Evolutionary conservation across 176 grass and related monocot species (phyloP).

Genomic region (Alloteropsis semialata): DNA sequence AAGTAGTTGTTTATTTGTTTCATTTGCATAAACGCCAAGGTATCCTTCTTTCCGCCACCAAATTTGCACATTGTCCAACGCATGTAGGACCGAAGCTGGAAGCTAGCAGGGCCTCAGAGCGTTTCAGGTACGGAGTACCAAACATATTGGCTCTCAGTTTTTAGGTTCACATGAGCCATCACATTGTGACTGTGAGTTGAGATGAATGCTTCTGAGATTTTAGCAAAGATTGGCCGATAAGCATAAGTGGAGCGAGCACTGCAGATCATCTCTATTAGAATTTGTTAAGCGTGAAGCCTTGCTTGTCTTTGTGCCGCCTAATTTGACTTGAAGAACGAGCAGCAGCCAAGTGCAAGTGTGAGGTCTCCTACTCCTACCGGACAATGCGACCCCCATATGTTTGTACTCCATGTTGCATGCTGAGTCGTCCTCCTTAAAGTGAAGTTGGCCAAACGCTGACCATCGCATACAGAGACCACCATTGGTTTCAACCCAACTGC

Average conservation of each 20-base stretch:
- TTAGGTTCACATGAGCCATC: background rate
- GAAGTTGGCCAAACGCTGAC: conserved; percentile 11
- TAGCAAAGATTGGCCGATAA: background rate
- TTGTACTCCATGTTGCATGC: background rate
- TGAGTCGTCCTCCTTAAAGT: background rate
- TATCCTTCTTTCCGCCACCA: background rate
- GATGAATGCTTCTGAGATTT: background rate
- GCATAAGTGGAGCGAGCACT: background rate
- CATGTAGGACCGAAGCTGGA: background rate
- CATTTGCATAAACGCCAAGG: conserved; percentile 3
- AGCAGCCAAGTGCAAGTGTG: background rate
- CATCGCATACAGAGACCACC: background rate
- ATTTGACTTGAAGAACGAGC: background rate
- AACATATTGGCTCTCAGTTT: background rate
- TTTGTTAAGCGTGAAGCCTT: background rate
- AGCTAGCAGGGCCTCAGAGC: background rate
- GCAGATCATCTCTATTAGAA: background rate
- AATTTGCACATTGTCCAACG: background rate
- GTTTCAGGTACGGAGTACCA: background rate
- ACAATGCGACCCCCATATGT: background rate
- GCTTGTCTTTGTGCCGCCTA: background rate
- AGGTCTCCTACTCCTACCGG: conserved; percentile 3
- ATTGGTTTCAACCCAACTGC: background rate
- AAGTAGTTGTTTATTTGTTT: background rate
- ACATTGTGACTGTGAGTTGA: background rate